Percentiles rank a stretch among this genome's conserved stretches.
Evolutionary conservation across 805 yeast species (phyloP).

Genomic region (Wickerhamomyces ciferrii): DNA sequence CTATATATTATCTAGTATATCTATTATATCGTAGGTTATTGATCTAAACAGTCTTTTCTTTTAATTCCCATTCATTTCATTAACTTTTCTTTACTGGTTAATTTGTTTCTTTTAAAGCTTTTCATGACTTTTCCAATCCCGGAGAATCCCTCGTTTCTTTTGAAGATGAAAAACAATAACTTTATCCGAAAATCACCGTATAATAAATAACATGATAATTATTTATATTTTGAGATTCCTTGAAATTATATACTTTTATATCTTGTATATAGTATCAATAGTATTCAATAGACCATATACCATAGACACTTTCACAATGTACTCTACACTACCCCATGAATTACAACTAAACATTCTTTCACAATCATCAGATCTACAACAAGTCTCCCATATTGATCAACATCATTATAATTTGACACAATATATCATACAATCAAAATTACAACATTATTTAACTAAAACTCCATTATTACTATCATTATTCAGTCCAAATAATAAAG

Average conservation of each 20-base stretch:
- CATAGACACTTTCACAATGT: not conserved
- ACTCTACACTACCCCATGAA: conserved; percentile 8
- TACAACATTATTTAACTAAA: not conserved
- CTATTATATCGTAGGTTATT: too few relatives aligned
- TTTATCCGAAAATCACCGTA: not conserved
- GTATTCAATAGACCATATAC: too few relatives aligned
- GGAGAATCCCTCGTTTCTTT: not conserved
- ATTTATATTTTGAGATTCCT: not conserved
- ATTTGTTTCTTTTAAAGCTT: too few relatives aligned
- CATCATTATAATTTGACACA: not conserved
- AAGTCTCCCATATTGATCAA: not conserved
- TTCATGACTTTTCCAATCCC: not conserved
- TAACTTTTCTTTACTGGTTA: too few relatives aligned
- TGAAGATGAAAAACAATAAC: too few relatives aligned
- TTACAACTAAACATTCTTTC: conserved; percentile 9
- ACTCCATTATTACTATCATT: not conserved
- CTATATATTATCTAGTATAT: too few relatives aligned
- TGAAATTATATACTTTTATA: too few relatives aligned
- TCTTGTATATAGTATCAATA: too few relatives aligned
- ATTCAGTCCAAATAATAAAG: conserved; percentile 1
- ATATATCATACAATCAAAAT: conserved; percentile 1
- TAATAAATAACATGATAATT: too few relatives aligned
- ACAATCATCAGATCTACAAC: conserved; percentile 1
- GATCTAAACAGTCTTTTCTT: too few relatives aligned
- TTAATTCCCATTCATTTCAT: too few relatives aligned